phyloP scores from a whole-genome alignment of 1,284 basidiomycete genomes.

The Ganoderma lingzhi region DNA sequence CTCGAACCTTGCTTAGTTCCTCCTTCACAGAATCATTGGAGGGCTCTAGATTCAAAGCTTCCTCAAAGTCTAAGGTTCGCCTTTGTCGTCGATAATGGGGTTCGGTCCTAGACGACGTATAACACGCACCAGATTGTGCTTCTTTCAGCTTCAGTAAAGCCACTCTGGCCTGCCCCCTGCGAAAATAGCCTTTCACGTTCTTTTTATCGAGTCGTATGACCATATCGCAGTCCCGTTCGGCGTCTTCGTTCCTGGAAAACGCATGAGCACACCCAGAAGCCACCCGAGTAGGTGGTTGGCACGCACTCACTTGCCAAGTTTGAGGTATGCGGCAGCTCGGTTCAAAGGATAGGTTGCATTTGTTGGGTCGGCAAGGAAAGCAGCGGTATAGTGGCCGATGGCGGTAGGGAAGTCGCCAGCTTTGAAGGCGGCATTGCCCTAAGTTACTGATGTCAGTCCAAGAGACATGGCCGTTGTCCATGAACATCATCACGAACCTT shows the following conservation, averaged over 20 bases:
- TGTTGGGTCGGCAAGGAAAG: slow-evolving; percentile 67
- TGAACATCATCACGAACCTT: slow-evolving; percentile 33
- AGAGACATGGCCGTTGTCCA: not conserved
- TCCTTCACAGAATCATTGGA: slow-evolving; percentile 62
- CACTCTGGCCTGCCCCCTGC: slow-evolving; percentile 73
- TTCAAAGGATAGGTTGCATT: slow-evolving; percentile 80
- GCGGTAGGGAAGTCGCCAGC: slow-evolving; percentile 58
- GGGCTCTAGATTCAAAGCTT: slow-evolving; percentile 64
- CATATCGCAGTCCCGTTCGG: slow-evolving; percentile 74
- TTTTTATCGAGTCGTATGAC: slow-evolving; percentile 59
- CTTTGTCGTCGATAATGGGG: not conserved
- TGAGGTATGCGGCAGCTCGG: slow-evolving; percentile 84
- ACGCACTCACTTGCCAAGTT: slow-evolving; percentile 80
- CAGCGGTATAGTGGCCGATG: slow-evolving; percentile 76
- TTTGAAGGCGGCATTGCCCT: slow-evolving; percentile 72
- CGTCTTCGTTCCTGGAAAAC: slow-evolving; percentile 67
- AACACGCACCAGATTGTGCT: slow-evolving; percentile 64
- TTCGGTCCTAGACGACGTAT: not conserved
- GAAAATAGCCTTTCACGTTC: slow-evolving; percentile 77
- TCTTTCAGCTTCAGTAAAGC: slow-evolving; percentile 58
- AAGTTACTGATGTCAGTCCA: not conserved
- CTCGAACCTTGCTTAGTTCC: slow-evolving; percentile 59
- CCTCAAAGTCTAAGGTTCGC: slow-evolving; percentile 60
- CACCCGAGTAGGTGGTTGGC: slow-evolving; percentile 13
- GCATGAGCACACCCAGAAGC: slow-evolving; percentile 18